Percentiles rank a stretch among this genome's conserved stretches.
phyloP scores from a whole-genome alignment of 2,329 filamentous ascomycete species.

The Dichotomopilus funicola region DNA sequence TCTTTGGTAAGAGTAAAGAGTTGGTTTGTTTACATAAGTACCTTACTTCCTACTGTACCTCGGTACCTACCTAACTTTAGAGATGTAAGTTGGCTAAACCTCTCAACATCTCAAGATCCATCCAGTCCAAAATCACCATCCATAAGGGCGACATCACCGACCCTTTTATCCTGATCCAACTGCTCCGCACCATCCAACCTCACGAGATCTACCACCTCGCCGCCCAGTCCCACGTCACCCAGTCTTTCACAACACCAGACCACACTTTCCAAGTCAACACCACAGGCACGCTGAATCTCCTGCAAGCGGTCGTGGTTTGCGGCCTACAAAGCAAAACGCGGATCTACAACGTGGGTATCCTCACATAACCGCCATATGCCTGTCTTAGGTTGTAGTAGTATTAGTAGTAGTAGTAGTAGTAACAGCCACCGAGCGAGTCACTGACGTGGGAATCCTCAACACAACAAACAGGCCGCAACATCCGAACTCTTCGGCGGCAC shows the following conservation, averaged over 20 bases:
- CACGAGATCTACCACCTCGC: not conserved
- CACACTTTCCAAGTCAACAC: not conserved
- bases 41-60: not conserved
- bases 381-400: not conserved
- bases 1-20: not conserved
- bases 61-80: not conserved
- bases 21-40: not conserved
- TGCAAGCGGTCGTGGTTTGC: not conserved
- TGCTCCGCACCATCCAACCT: not conserved
- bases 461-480: not conserved
- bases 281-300: not conserved
- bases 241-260: not conserved
- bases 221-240: not conserved
- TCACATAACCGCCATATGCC: not conserved
- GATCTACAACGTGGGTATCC: not conserved
- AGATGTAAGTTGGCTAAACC: not conserved
- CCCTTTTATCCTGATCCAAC: not conserved
- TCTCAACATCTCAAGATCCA: not conserved
- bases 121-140: not conserved
- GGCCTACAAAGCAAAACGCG: not conserved
- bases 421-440: not conserved
- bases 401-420: too few species aligned
- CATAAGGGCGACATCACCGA: not conserved
- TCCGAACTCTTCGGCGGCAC: not conserved
- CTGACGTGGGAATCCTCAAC: not conserved